These are phyloP conservation scores for Neoascochyta sp. DNA, from an alignment of 2,329 filamentous ascomycete species.

Conservation along the genomic window DNA sequence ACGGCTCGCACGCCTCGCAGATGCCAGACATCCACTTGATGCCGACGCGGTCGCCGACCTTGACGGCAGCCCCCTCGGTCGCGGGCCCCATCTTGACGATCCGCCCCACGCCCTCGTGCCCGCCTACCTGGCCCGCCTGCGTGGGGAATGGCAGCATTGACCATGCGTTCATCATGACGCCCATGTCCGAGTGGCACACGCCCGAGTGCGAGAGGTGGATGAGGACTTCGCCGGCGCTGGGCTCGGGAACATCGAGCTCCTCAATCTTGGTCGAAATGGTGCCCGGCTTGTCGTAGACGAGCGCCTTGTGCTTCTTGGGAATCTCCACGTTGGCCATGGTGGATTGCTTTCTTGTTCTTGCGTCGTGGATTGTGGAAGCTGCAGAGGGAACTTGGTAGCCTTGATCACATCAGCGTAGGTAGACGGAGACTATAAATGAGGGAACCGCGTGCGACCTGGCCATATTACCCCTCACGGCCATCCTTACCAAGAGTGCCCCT, in stretches of 20 bases:
- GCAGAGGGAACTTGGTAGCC: no score
- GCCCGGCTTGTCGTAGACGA: conserved; percentile 63
- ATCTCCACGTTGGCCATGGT: conserved; percentile 31
- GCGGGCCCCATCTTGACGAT: conserved; percentile 64
- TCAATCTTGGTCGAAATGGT: conserved; percentile 62
- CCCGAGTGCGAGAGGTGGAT: conserved; percentile 64
- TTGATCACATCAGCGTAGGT: no score
- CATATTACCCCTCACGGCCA: no score
- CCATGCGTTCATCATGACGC: conserved; percentile 50
- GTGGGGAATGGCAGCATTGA: conserved; percentile 57
- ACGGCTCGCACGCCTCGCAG: conserved; percentile 45
- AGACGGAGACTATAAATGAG: no score
- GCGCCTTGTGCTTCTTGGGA: conserved; percentile 60
- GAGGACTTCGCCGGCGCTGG: conserved; percentile 59
- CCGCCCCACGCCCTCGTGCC: conserved; percentile 65
- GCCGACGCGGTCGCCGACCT: conserved; percentile 65
- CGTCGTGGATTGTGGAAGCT: no score
- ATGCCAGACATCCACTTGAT: conserved; percentile 64
- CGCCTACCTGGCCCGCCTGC: conserved; percentile 60
- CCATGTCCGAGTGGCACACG: conserved; percentile 62
- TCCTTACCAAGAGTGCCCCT: no score
- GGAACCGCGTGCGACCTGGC: no score
- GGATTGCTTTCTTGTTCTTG: background rate
- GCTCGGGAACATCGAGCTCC: conserved; percentile 62
- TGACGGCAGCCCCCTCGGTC: conserved; percentile 53